Evolutionary conservation across 2,329 filamentous ascomycete species (phyloP).

Genomic region (Thermothelomyces thermophilus): DNA sequence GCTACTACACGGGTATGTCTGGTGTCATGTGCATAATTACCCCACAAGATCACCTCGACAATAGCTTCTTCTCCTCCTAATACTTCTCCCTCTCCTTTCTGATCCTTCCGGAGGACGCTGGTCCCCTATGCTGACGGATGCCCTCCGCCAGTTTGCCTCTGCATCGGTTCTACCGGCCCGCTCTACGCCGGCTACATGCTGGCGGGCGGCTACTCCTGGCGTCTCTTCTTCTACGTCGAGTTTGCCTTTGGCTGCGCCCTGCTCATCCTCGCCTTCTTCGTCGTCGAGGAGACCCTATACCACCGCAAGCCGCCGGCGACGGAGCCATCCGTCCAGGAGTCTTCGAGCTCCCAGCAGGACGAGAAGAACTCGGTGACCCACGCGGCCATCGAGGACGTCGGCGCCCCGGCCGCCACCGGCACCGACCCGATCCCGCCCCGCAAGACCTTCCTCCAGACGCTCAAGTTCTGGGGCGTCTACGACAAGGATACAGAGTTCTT

Average conservation of each 20-base stretch:
- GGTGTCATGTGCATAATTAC: no score
- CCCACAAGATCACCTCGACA: no score
- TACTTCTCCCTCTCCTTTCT: no score
- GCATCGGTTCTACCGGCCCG: conserved; percentile 45
- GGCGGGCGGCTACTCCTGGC: conserved; percentile 49
- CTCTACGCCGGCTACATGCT: conserved; percentile 55
- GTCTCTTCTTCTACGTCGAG: conserved; percentile 52
- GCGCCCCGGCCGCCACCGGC: neutral
- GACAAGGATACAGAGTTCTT: conserved; percentile 38
- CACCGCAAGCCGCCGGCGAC: conserved; percentile 12
- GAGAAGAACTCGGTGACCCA: conserved; percentile 9
- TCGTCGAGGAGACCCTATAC: conserved; percentile 23
- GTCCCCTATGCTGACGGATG: neutral
- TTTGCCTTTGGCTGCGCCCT: conserved; percentile 38
- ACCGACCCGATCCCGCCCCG: conserved; percentile 26
- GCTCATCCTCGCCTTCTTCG: conserved; percentile 22
- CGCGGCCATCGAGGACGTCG: neutral
- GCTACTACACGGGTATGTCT: conserved; percentile 46
- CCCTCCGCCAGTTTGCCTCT: conserved; percentile 38
- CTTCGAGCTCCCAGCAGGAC: conserved; percentile 5
- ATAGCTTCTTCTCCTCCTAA: no score
- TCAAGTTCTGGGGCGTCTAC: conserved; percentile 35
- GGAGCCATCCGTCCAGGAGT: neutral
- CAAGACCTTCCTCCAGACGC: conserved; percentile 34
- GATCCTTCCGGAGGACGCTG: no score